Conservation (phyloP, 306 rosid genomes). For the Lathyrus sativus region DNA sequence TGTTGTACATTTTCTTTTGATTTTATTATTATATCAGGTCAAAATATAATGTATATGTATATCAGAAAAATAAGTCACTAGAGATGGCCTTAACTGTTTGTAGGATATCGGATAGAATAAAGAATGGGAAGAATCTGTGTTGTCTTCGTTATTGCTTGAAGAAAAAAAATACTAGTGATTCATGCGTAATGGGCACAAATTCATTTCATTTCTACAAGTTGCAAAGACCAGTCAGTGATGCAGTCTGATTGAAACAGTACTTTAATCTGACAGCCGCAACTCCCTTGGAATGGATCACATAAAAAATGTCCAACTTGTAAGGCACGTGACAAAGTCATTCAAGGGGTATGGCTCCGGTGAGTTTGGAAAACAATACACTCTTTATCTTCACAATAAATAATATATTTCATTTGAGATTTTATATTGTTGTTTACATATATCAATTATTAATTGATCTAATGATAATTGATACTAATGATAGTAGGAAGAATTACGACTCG, state of each 20-base stretch:
- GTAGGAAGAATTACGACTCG: too few relatives aligned
- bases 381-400: constrained; percentile 19
- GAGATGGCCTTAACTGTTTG: background rate
- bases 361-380: constrained; percentile 20
- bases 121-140: constrained; percentile 28
- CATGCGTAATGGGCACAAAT: constrained; percentile 23
- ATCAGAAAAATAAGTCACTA: too few relatives aligned
- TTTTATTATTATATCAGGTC: too few relatives aligned
- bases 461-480: too few relatives aligned
- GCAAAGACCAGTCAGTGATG: background rate
- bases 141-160: background rate
- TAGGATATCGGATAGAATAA: constrained; percentile 6
- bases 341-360: constrained; percentile 30
- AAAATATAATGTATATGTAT: too few relatives aligned
- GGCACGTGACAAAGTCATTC: constrained; percentile 24
- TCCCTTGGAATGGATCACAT: background rate
- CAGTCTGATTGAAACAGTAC: background rate
- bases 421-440: background rate
- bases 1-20: too few relatives aligned
- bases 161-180: constrained; percentile 4
- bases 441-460: too few relatives aligned
- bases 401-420: background rate
- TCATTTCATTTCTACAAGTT: constrained; percentile 24
- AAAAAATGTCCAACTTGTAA: constrained; percentile 31
- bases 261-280: constrained; percentile 48